Base-by-base conservation (phyloP, 257 asterid species). In the Solanum acaule region DNA sequence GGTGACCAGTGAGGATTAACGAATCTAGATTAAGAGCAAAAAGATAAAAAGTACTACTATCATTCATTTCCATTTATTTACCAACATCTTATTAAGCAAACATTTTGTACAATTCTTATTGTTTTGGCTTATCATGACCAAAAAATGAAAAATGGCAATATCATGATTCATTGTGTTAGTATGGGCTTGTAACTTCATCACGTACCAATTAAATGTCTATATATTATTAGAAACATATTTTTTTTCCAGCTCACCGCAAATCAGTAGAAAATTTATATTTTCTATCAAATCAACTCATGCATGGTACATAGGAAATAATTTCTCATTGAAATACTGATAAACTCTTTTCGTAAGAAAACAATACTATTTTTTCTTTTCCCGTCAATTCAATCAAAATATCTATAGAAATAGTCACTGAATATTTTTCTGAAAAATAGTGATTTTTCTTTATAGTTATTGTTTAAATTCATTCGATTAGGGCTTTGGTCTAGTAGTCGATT, bases 1-100 rank as follows among this genome's bases (percentile, higher is more conserved):
- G 85, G 88, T 88, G 89, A 89, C 59, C 92, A 65, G 92, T 88
- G 89, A 90, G 92, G 92, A 93, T 90, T 89, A 91, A 89, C 34
- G 77, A 85, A 40, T 85, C 61, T 65, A 27, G 44, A 68, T 85
- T 77, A 65, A 71, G 67, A 40, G 82, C 23, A 71, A 67, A 68
- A 85, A 40, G 44, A 63, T 67, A 67, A 85, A 61, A 38, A 27
- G 67, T 85, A 67, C 81, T 27, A 52, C 59, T 3, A 31, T 67
- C 18, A 85, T 61, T 85, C 40, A 10, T 81, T 81, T 46, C 86
- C 31, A 82, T 82, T 49, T 27, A 46, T 82, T 81, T 82, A 63
- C 16, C 6, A 81, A 44, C 63, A 82, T 29, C 31, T 81, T 27
- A 25, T 42, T 25, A 44, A 38, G 8, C 15, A 7, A 78, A 16